phyloP scores from a whole-genome alignment of 768 basidiomycete genomes.

The Termitomyces sp. region DNA sequence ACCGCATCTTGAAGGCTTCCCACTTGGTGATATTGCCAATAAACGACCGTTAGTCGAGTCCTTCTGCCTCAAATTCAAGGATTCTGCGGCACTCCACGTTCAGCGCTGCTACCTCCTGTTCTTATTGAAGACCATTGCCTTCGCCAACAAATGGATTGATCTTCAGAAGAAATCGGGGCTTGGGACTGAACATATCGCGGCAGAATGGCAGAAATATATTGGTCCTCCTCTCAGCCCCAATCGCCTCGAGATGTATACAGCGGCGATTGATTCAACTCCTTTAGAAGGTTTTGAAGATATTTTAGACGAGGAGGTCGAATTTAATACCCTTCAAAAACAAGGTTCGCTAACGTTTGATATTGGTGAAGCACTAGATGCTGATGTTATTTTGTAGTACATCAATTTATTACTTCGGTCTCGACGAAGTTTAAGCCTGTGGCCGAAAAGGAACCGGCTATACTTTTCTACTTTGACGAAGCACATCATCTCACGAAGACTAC shows the following conservation, averaged over 20 bases:
- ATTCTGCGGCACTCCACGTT: too few species aligned
- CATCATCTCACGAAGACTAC: not conserved
- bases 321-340: not conserved
- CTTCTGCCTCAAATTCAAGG: too few species aligned
- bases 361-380: not conserved
- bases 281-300: not conserved
- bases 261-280: not conserved
- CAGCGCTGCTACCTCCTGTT: constrained; percentile 3
- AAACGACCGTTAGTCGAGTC: not conserved
- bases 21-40: not conserved
- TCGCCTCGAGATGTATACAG: not conserved
- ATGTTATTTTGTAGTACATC: not conserved
- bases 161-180: not conserved
- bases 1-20: not conserved
- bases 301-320: not conserved
- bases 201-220: not conserved
- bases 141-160: not conserved
- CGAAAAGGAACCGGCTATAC: not conserved
- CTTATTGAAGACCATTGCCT: not conserved
- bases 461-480: constrained; percentile 5
- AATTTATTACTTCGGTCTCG: not conserved
- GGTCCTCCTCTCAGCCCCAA: not conserved
- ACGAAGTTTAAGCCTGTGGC: not conserved
- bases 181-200: not conserved
- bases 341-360: not conserved